A percentile compares a stretch with the other conserved stretches of the same genome.
Evolutionary conservation across 345 rosid species (phyloP).

Genomic region (Erodium maritimum): DNA sequence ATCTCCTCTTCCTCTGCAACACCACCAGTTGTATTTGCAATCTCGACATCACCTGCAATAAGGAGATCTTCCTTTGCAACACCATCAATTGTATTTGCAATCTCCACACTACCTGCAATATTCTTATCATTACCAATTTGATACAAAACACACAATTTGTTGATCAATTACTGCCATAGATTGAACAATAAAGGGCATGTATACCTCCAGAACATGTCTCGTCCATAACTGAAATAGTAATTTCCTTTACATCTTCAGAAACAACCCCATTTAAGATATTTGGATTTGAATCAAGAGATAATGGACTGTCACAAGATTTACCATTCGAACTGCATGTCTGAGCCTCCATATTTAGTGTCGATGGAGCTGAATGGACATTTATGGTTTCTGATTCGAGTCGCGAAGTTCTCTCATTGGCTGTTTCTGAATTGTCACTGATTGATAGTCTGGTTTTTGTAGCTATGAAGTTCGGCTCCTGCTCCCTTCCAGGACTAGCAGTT

Average conservation of each 20-base stretch:
- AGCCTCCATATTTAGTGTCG: constrained; percentile 10
- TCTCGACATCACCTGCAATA: constrained; percentile 26
- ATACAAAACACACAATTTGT: not conserved
- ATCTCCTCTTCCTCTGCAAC: constrained; percentile 20
- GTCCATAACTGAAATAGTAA: constrained; percentile 8
- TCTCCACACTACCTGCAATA: constrained; percentile 25
- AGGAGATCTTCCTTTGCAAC: constrained; percentile 25
- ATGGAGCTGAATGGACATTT: constrained; percentile 19
- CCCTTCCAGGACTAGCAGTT: constrained; percentile 56
- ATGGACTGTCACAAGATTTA: constrained; percentile 1
- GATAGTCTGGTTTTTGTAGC: constrained; percentile 39
- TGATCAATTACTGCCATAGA: constrained; percentile 4
- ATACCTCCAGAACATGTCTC: constrained; percentile 40
- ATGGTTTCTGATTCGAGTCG: constrained; percentile 26
- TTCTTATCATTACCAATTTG: constrained; percentile 2
- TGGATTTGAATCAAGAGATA: constrained; percentile 11
- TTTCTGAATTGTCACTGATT: constrained; percentile 24
- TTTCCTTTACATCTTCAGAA: constrained; percentile 25
- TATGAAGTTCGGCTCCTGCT: constrained; percentile 31
- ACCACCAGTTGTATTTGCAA: constrained; percentile 18
- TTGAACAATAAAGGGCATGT: not conserved
- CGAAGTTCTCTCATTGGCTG: constrained; percentile 18
- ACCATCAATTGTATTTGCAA: constrained; percentile 18
- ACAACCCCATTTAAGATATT: constrained; percentile 14
- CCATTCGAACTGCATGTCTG: constrained; percentile 6